phyloP scores from a whole-genome alignment of 306 rosid species.

The Dalbergia cochinchinensis region DNA sequence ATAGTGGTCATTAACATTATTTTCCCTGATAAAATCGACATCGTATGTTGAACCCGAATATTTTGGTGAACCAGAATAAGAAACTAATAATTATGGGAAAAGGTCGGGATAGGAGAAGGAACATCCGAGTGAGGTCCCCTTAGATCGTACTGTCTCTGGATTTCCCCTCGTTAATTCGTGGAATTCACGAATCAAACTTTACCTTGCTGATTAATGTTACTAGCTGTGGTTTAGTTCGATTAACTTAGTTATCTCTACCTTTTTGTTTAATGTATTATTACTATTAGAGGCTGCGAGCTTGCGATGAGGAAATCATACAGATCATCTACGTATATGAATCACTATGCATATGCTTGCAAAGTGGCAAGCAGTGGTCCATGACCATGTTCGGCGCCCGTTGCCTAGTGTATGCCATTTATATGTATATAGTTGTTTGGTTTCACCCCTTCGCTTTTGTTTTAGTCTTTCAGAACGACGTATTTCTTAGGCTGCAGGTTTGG shows the following conservation, averaged over 20 bases:
- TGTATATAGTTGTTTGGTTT: background rate
- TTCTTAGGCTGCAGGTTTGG: too few species aligned
- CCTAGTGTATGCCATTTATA: slow-evolving; percentile 25
- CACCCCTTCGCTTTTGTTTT: slow-evolving; percentile 35
- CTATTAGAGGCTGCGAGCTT: background rate
- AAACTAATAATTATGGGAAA: background rate
- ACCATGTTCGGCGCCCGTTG: slow-evolving; percentile 53
- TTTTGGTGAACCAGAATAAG: background rate
- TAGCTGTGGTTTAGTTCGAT: background rate
- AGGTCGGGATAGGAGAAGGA: too few species aligned
- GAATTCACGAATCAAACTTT: background rate
- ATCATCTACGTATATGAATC: background rate
- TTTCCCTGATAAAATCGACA: background rate
- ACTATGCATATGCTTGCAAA: too few species aligned
- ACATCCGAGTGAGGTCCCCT: background rate
- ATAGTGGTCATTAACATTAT: background rate
- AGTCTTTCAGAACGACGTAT: background rate
- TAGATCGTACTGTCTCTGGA: background rate
- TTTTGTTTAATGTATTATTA: background rate
- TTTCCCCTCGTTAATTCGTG: slow-evolving; percentile 25
- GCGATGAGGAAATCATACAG: background rate
- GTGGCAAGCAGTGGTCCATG: slow-evolving; percentile 40
- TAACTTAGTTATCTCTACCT: too few species aligned
- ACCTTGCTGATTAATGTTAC: background rate
- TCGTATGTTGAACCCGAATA: background rate